phyloP scores from a whole-genome alignment of 805 yeast species.

The Yamadazyma olivae region DNA sequence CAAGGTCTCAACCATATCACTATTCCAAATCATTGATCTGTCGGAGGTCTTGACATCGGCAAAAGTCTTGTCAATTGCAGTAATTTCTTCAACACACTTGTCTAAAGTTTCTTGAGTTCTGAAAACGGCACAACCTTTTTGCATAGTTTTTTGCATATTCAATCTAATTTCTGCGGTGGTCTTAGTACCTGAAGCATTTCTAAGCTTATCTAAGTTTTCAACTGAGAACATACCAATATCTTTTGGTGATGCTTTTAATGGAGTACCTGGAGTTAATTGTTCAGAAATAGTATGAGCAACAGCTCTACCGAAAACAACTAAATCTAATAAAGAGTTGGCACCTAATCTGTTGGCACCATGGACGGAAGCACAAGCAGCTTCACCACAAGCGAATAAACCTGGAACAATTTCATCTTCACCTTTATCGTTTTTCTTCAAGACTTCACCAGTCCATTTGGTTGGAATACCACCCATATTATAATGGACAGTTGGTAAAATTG shows the following conservation, averaged over 20 bases:
- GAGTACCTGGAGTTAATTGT: slow-evolving; percentile 81
- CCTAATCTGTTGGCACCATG: slow-evolving; percentile 99
- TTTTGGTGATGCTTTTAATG: slow-evolving; percentile 77
- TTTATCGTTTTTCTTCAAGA: slow-evolving; percentile 69
- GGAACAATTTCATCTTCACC: slow-evolving; percentile 92
- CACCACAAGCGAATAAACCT: slow-evolving; percentile 97
- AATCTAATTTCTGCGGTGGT: slow-evolving; percentile 87
- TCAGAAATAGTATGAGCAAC: slow-evolving; percentile 90
- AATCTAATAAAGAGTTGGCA: slow-evolving; percentile 93
- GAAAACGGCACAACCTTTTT: slow-evolving; percentile 94
- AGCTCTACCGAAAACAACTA: slow-evolving; percentile 98
- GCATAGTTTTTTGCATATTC: slow-evolving; percentile 95
- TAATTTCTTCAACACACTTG: slow-evolving; percentile 81
- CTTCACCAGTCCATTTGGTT: slow-evolving; percentile 97
- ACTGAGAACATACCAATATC: slow-evolving; percentile 88
- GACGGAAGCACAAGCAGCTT: slow-evolving; percentile 98
- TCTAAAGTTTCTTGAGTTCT: slow-evolving; percentile 90
- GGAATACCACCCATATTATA: slow-evolving; percentile 99
- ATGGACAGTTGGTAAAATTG: slow-evolving; percentile 96
- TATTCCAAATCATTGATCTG: slow-evolving; percentile 98
- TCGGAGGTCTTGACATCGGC: slow-evolving; percentile 82
- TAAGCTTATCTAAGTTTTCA: slow-evolving; percentile 82
- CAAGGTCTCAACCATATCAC: slow-evolving; percentile 92
- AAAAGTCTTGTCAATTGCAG: slow-evolving; percentile 70
- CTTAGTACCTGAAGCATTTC: slow-evolving; percentile 80